Evolutionary conservation across 306 rosid species (phyloP).

Genomic region (Fragaria iinumae): DNA sequence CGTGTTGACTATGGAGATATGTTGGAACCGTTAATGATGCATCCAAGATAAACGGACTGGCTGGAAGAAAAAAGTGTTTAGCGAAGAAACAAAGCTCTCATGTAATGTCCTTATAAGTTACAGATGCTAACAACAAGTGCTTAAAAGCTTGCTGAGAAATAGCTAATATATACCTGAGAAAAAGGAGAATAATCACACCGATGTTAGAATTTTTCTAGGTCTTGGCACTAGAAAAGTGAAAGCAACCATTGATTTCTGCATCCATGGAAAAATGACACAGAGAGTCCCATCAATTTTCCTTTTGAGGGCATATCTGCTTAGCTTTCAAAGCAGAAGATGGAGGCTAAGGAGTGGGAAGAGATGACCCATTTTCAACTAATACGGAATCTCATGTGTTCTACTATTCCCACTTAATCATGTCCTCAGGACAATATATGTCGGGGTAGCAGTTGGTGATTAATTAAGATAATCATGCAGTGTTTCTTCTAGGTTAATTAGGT

Average conservation of each 20-base stretch:
- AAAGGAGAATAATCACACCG: not conserved
- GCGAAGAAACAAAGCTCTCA: not conserved
- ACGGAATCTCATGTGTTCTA: slow-evolving; percentile 14
- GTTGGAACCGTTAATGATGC: not conserved
- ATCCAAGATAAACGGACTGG: not conserved
- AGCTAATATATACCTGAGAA: not conserved
- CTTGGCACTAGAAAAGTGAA: slow-evolving; percentile 49
- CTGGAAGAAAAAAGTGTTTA: not conserved
- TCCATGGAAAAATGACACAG: slow-evolving; percentile 51
- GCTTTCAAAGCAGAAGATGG: not conserved
- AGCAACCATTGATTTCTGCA: slow-evolving; percentile 49
- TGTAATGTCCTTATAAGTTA: not conserved
- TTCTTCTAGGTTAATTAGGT: slow-evolving; percentile 7
- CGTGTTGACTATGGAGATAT: not conserved
- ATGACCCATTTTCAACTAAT: slow-evolving; percentile 6
- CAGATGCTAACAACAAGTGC: not conserved
- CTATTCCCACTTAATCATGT: not conserved
- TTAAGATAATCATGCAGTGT: slow-evolving; percentile 1
- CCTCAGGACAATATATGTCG: slow-evolving; percentile 12
- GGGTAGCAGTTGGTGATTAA: slow-evolving; percentile 4
- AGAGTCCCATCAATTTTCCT: slow-evolving; percentile 20
- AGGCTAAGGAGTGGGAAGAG: slow-evolving; percentile 1
- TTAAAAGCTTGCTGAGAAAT: not conserved
- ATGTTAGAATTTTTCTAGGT: not conserved
- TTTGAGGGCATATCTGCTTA: slow-evolving; percentile 7